Base-by-base conservation (phyloP, 345 rosid species). In the Dipteronia dyeriana region DNA sequence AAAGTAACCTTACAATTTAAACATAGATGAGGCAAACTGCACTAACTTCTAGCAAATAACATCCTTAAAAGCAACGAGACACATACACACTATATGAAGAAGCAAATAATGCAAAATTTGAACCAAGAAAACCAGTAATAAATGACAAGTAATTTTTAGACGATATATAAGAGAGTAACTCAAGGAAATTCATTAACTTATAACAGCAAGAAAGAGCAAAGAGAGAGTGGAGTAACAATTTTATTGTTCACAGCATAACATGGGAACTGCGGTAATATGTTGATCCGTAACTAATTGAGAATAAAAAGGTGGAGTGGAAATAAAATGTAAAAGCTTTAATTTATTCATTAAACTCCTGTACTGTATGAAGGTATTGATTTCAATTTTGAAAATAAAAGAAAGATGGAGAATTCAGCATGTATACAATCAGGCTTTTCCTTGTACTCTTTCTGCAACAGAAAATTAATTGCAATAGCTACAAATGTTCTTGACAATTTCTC, bases 281-380 rank as follows among this genome's bases (percentile, higher is more conserved):
- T 57, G 8, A 57, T 22, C 3, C 8, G 1, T 9, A 22, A 59
- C n/a, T 59, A 59, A 7, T 20, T 59, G 26, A 59, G 22, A 5
- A 65, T n/a, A 78, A 64, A 65, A 71, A 71, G 71, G 61, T 60
- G 66, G 59, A 63, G 51, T 17, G 13, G 73, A 34, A 49, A 23
- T 38, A 19, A 63, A 78, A 51, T 41, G 9, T 51, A 16, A 71
- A 16, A 26, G 16, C 7, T 22, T 26, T 13, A 22, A 45, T 57
- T 19, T 47, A 66, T 19, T 43, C 49, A 14, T 26, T 64, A 60
- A 29, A 68, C 54, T 45, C 43, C 38, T 59, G 10, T 19, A 11
- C 62, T 74, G 61, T 19, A 73, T n/a, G 1, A 59, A n/a, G 53
- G 13, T 59, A 72, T 34, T 47, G 26, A 47, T 68, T 45, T 68